A percentile compares a stretch with the other conserved stretches of the same genome.
These are phyloP conservation scores for Fonsecaea erecta DNA, from an alignment of 2,329 filamentous ascomycete genomes.

Conservation along the genomic window DNA sequence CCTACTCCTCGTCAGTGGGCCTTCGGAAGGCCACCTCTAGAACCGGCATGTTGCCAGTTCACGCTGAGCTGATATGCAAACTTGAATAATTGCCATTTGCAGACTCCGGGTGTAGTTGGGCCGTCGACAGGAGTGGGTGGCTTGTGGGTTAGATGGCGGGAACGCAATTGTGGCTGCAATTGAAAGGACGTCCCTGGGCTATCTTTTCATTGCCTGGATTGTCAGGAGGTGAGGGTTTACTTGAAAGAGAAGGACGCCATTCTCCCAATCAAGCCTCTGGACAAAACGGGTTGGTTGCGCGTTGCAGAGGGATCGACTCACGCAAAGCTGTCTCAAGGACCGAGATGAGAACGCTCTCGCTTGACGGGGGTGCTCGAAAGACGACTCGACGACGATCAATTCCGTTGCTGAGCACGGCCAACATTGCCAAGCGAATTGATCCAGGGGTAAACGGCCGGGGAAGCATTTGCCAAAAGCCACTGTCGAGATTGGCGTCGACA, in stretches of 20 bases:
- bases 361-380: conserved; percentile 10
- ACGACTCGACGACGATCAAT: neutral
- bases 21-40: neutral
- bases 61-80: neutral
- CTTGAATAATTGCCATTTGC: neutral
- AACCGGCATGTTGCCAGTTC: neutral
- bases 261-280: neutral
- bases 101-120: neutral
- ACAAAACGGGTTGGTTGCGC: conserved; percentile 2
- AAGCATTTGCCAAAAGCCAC: conserved; percentile 23
- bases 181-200: neutral
- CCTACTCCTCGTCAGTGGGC: neutral
- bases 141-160: neutral
- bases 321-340: conserved; percentile 13
- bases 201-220: neutral
- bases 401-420: neutral
- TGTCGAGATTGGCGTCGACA: conserved; percentile 25
- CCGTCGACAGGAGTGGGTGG: neutral
- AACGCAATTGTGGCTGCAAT: neutral
- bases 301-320: neutral
- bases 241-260: neutral
- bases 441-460: conserved; percentile 21
- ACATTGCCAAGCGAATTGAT: conserved; percentile 20
- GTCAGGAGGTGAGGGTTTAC: neutral
- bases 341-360: conserved; percentile 29